Evolutionary conservation across 495 filamentous ascomycete species (phyloP).

Genomic region (Neurospora sp.): DNA sequence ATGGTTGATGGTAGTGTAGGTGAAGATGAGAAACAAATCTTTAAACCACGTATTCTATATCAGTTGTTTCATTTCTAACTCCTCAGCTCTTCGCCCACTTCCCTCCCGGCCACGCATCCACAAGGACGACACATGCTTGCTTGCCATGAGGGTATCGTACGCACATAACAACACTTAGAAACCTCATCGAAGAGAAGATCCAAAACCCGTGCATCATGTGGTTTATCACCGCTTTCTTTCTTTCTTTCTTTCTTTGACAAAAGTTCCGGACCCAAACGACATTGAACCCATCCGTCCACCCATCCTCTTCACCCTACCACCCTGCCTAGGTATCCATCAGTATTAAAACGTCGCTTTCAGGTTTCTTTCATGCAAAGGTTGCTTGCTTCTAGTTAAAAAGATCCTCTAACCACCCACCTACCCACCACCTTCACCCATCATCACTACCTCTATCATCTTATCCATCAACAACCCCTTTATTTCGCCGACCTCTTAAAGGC

Average conservation of each 20-base stretch:
- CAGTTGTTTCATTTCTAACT: not conserved
- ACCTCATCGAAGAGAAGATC: not conserved
- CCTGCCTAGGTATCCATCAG: not conserved
- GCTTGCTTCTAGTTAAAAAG: not conserved
- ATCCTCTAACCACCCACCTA: not conserved
- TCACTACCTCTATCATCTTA: not conserved
- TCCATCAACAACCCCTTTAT: constrained; percentile 17
- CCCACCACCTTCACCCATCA: not conserved
- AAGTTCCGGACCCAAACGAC: not conserved
- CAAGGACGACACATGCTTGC: not conserved
- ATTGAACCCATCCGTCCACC: not conserved
- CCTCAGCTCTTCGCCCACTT: not conserved
- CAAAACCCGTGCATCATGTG: not conserved
- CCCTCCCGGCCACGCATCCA: not conserved
- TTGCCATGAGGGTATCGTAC: not conserved
- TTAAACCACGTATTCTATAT: not conserved
- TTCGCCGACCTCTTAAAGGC: constrained; percentile 55
- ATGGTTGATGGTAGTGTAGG: not conserved
- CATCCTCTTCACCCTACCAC: not conserved
- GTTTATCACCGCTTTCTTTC: not conserved
- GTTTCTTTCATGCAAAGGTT: not conserved
- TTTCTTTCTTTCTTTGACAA: not conserved
- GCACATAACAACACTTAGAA: not conserved
- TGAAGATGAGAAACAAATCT: not conserved
- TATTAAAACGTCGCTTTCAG: not conserved